phyloP scores from a whole-genome alignment of 2,329 filamentous ascomycete species.

The Phialocephala sp. region DNA sequence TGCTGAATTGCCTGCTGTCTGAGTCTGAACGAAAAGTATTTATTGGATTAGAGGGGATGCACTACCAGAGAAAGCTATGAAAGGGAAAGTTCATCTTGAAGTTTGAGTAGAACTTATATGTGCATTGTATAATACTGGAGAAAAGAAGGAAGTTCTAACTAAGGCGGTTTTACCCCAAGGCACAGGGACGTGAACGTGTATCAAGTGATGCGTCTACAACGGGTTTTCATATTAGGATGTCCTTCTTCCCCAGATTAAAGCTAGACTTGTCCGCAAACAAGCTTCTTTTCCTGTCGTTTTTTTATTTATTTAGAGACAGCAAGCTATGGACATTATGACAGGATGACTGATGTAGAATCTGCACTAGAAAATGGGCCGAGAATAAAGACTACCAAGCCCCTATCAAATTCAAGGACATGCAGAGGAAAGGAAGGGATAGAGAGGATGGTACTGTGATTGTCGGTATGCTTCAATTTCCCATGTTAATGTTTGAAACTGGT shows the following conservation, averaged over 20 bases:
- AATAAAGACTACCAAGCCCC: slow-evolving; percentile 26
- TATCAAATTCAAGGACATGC: slow-evolving; percentile 34
- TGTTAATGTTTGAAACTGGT: not conserved
- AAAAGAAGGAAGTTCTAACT: no score
- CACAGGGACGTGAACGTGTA: no score
- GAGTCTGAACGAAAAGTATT: not conserved
- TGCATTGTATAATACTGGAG: no score
- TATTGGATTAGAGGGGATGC: not conserved
- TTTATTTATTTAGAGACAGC: not conserved
- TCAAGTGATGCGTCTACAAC: no score
- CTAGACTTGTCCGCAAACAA: no score
- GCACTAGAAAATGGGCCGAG: slow-evolving; percentile 29
- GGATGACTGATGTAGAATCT: not conserved
- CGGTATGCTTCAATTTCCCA: slow-evolving; percentile 22
- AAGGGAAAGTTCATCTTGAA: not conserved
- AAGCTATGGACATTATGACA: not conserved
- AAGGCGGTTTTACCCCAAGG: no score
- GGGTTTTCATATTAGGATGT: no score
- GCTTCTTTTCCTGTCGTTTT: not conserved
- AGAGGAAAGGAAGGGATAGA: slow-evolving; percentile 33
- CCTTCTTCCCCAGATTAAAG: no score
- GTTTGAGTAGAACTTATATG: not conserved
- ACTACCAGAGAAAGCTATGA: not conserved
- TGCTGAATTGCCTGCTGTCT: not conserved
- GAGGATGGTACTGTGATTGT: slow-evolving; percentile 36